Conservation (phyloP, 331 rosid species). For the Phaseolus coccineus region DNA sequence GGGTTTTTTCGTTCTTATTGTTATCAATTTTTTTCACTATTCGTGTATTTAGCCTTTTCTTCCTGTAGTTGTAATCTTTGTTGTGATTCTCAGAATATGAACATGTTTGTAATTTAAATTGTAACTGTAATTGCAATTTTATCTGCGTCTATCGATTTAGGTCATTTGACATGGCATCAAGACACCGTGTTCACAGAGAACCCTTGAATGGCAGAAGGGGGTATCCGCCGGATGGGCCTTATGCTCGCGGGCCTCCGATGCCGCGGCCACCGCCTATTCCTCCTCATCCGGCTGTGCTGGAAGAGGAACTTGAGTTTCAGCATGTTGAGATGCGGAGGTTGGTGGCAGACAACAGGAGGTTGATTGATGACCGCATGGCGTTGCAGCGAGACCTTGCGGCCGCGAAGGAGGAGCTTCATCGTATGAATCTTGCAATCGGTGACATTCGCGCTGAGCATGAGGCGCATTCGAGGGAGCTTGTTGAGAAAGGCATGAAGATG, state of each 20-base stretch:
- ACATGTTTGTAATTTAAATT: not conserved
- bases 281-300: constrained; percentile 79
- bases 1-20: not conserved
- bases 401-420: constrained; percentile 80
- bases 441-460: constrained; percentile 78
- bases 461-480: constrained; percentile 73
- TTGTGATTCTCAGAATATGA: not conserved
- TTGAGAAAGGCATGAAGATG: constrained; percentile 73
- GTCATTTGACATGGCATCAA: constrained; percentile 51
- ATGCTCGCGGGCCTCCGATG: constrained; percentile 50
- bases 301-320: constrained; percentile 83
- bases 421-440: constrained; percentile 75
- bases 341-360: constrained; percentile 70
- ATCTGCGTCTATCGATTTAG: constrained; percentile 33
- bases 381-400: constrained; percentile 75
- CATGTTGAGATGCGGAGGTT: constrained; percentile 70
- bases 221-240: constrained; percentile 51
- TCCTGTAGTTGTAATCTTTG: not conserved
- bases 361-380: constrained; percentile 68
- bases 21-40: not conserved
- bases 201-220: constrained; percentile 49
- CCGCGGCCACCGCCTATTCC: constrained; percentile 48
- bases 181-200: constrained; percentile 60
- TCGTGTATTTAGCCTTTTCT: not conserved
- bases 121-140: not conserved